These are phyloP conservation scores for Myxozyma geophila DNA, from an alignment of 805 yeast genomes.

Conservation along the genomic window DNA sequence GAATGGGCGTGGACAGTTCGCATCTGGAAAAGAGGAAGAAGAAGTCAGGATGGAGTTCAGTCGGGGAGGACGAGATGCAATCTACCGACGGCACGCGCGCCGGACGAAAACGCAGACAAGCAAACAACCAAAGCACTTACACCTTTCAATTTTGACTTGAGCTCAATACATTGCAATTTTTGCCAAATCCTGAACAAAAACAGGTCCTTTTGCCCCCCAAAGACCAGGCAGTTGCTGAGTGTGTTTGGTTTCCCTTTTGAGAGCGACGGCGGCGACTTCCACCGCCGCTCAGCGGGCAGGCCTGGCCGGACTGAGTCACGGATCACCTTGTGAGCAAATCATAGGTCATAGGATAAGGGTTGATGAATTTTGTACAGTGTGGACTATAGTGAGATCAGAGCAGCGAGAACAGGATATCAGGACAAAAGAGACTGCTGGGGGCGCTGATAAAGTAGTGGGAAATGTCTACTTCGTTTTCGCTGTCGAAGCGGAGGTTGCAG, in stretches of 20 bases:
- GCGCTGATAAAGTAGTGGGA: background rate
- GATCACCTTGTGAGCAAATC: background rate
- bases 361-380: too few relatives aligned
- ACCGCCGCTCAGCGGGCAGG: background rate
- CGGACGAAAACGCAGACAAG: too few relatives aligned
- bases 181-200: background rate
- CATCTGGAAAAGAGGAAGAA: constrained; percentile 5
- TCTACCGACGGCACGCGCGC: background rate
- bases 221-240: too few relatives aligned
- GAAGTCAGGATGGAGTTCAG: background rate
- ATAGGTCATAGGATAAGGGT: background rate
- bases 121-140: background rate
- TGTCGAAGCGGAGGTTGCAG: constrained; percentile 16
- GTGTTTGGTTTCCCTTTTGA: background rate
- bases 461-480: constrained; percentile 34
- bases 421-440: background rate
- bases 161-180: background rate
- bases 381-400: too few relatives aligned
- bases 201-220: background rate
- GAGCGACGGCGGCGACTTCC: background rate
- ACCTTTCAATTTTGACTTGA: background rate
- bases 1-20: constrained; percentile 10
- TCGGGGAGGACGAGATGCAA: background rate
- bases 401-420: too few relatives aligned
- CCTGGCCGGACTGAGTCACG: background rate